phyloP scores from a whole-genome alignment of 2,329 filamentous ascomycete genomes.

The Xylariaceae sp. region DNA sequence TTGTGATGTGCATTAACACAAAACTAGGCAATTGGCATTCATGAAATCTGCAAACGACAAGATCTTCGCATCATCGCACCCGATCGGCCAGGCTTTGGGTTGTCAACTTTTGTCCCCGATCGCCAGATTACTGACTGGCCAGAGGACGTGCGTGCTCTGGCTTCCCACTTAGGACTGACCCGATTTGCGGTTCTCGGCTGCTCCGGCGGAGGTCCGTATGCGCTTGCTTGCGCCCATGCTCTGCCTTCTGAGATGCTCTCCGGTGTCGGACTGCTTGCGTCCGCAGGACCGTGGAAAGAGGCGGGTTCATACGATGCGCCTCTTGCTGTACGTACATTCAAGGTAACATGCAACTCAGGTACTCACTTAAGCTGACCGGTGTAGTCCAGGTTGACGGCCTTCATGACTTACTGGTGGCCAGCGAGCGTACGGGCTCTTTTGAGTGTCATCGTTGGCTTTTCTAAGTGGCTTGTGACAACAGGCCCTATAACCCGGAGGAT shows the following conservation, averaged over 20 bases:
- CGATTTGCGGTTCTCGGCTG: constrained; percentile 26
- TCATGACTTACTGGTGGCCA: constrained; percentile 3
- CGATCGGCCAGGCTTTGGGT: constrained; percentile 32
- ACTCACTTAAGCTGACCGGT: background rate
- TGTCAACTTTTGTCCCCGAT: constrained; percentile 29
- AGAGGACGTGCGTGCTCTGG: constrained; percentile 22
- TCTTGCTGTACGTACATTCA: background rate
- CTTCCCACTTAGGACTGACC: constrained; percentile 18
- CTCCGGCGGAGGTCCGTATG: constrained; percentile 28
- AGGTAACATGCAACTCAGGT: background rate
- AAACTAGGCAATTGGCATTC: constrained; percentile 3
- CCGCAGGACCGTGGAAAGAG: constrained; percentile 6
- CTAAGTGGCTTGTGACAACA: constrained; percentile 1
- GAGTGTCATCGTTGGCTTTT: background rate
- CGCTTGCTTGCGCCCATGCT: constrained; percentile 19
- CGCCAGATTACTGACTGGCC: constrained; percentile 24
- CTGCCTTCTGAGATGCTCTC: constrained; percentile 20
- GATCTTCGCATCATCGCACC: constrained; percentile 27
- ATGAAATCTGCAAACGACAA: constrained; percentile 6
- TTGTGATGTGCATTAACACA: background rate
- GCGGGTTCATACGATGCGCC: constrained; percentile 1
- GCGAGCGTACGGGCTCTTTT: background rate
- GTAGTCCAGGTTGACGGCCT: constrained; percentile 4
- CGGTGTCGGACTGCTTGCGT: constrained; percentile 3
- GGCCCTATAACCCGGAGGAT: constrained; percentile 3